These are phyloP conservation scores for Candida vaughaniae DNA, from an alignment of 805 yeast species.

Conservation along the genomic window DNA sequence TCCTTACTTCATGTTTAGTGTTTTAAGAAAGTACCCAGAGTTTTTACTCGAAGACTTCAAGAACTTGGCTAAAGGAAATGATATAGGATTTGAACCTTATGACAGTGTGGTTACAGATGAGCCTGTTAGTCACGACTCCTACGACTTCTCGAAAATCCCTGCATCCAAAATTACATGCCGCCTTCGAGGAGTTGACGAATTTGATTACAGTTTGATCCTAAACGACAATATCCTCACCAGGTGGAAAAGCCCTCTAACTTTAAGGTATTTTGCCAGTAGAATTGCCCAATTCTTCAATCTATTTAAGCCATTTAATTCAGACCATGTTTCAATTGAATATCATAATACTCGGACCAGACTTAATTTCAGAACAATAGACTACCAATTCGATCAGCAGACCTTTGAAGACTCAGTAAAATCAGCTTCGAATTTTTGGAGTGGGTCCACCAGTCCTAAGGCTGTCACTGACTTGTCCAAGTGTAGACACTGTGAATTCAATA, in stretches of 20 bases:
- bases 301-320: slow-evolving; percentile 35
- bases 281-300: slow-evolving; percentile 45
- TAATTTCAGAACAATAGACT: slow-evolving; percentile 39
- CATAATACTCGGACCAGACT: slow-evolving; percentile 33
- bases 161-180: slow-evolving; percentile 9
- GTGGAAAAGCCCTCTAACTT: slow-evolving; percentile 59
- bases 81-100: slow-evolving; percentile 40
- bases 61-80: slow-evolving; percentile 45
- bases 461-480: slow-evolving; percentile 47
- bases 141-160: slow-evolving; percentile 7
- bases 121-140: slow-evolving; percentile 2
- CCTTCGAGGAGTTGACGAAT: slow-evolving; percentile 17
- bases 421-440: slow-evolving; percentile 57
- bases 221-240: slow-evolving; percentile 27
- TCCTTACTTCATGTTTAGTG: slow-evolving; percentile 35
- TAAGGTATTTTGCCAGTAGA: slow-evolving; percentile 56
- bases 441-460: slow-evolving; percentile 49
- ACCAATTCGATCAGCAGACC: slow-evolving; percentile 32
- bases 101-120: slow-evolving; percentile 22
- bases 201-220: slow-evolving; percentile 16
- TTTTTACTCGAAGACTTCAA: slow-evolving; percentile 43
- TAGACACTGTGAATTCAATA: slow-evolving; percentile 51
- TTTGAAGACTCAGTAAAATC: slow-evolving; percentile 27
- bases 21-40: slow-evolving; percentile 35
- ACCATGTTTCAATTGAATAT: slow-evolving; percentile 53